Conservation (phyloP, 345 rosid species). For the Sonneratia alba region DNA sequence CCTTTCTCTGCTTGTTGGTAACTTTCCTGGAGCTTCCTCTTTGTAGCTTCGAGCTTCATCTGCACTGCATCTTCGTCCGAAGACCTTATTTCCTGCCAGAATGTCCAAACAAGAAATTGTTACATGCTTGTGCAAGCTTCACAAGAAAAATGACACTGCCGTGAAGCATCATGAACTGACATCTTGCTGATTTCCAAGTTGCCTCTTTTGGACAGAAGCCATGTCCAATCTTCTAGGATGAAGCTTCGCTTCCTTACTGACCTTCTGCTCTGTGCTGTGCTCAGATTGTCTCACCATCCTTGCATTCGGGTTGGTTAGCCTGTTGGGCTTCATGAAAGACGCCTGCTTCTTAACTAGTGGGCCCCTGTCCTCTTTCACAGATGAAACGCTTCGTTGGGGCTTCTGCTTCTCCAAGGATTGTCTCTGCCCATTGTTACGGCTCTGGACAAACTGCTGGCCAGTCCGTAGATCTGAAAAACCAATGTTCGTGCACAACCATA, state of each 20-base stretch:
- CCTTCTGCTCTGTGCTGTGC: slow-evolving; percentile 35
- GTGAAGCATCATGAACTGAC: slow-evolving; percentile 29
- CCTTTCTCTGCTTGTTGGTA: slow-evolving; percentile 80
- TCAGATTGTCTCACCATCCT: slow-evolving; percentile 45
- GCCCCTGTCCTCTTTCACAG: slow-evolving; percentile 20
- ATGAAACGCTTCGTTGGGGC: slow-evolving; percentile 28
- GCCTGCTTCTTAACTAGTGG: slow-evolving; percentile 43
- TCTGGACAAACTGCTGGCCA: slow-evolving; percentile 43
- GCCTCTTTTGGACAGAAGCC: slow-evolving; percentile 31
- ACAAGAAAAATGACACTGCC: neutral
- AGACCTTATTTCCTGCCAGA: slow-evolving; percentile 1
- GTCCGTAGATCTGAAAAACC: slow-evolving; percentile 71
- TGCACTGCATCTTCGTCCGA: slow-evolving; percentile 33
- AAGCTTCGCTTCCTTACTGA: slow-evolving; percentile 20
- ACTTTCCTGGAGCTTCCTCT: slow-evolving; percentile 86
- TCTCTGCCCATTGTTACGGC: slow-evolving; percentile 34
- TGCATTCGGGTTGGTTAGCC: slow-evolving; percentile 29
- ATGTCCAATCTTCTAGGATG: slow-evolving; percentile 29
- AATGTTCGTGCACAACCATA: slow-evolving; percentile 24
- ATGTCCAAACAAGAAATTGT: slow-evolving; percentile 11
- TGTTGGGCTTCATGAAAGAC: slow-evolving; percentile 32
- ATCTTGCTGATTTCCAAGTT: slow-evolving; percentile 33
- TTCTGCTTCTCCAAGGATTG: slow-evolving; percentile 26
- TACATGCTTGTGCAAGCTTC: neutral
- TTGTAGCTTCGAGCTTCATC: slow-evolving; percentile 67